Evolutionary conservation across 169 alveolate species (phyloP), one percentile per base, ranked within the genome.

Genomic region (Cystoisospora suis): DNA sequence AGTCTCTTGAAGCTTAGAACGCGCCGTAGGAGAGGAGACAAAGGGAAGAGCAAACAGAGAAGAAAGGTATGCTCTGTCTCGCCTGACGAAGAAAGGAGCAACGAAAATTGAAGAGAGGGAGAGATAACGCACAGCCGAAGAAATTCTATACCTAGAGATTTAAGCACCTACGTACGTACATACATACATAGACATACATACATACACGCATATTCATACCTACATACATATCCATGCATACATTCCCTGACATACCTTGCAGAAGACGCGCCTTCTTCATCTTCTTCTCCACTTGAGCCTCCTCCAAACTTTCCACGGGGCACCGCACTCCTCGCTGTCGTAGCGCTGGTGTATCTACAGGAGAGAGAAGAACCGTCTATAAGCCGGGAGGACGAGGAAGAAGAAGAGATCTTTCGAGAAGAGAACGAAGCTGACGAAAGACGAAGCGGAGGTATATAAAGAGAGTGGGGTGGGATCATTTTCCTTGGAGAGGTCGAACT

Each of bases 381-480:
- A 2, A 44, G 44, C 77, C 34, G 42, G 9, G 45, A 23, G n/a
- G n/a, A 1, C 77, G 9, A 9, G 61, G 20, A 38, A 6, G n/a
- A 0, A 12, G 58, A 46, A 38, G 29, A n/a, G 75, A 61, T 27
- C 6, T 17, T 61, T 61, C 75, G 7, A 5, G 40, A 4, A 34
- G 83, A 5, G 36, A 3, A 27, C 83, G 15, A 46, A 3, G 32
- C 27, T 12, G 32, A 2, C 3, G 45, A 69, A 3, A 29, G 49
- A n/a, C 83, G 83, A 46, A 72, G 83, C 83, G 83, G 58, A 1
- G 83, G 83, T 0, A 72, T 72, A 53, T 12, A 72, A 34, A 72
- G 83, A 34, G 83, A 7, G 45, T 72, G 83, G 17, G 83, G 83
- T 3, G 83, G 83, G 56, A 72, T n/a, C n/a, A n/a, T n/a, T n/a